A percentile compares a stretch with the other conserved stretches of the same genome.
These are phyloP conservation scores for Fusarium denticulatum DNA, from an alignment of 2,329 filamentous ascomycete species.

Conservation along the genomic window DNA sequence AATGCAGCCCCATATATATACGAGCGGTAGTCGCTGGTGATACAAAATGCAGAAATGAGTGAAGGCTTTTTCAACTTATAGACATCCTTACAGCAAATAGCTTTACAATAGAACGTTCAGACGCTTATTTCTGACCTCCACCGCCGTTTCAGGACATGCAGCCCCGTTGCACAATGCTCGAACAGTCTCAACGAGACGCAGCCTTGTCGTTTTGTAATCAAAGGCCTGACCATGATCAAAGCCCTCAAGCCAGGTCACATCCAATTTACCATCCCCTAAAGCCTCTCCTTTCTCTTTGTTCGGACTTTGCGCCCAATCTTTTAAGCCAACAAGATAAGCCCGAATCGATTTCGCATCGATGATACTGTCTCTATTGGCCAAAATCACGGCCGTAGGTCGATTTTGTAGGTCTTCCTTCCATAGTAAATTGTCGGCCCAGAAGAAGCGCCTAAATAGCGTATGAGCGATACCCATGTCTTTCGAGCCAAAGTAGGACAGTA, in stretches of 20 bases:
- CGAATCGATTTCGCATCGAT: slow-evolving; percentile 63
- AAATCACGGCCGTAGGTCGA: slow-evolving; percentile 56
- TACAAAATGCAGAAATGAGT: not conserved
- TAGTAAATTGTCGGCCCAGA: slow-evolving; percentile 69
- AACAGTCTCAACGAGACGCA: slow-evolving; percentile 46
- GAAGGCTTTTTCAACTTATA: not conserved
- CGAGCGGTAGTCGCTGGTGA: too few species aligned
- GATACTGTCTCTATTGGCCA: slow-evolving; percentile 64
- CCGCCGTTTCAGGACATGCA: not conserved
- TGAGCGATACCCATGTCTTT: slow-evolving; percentile 68
- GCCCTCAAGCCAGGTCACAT: slow-evolving; percentile 63
- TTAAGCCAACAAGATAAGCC: slow-evolving; percentile 57
- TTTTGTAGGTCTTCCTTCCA: slow-evolving; percentile 66
- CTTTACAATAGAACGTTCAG: not conserved
- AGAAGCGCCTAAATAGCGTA: slow-evolving; percentile 66
- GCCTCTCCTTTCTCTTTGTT: slow-evolving; percentile 18
- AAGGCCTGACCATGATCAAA: slow-evolving; percentile 68
- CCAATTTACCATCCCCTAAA: slow-evolving; percentile 51
- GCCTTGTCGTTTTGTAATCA: slow-evolving; percentile 48
- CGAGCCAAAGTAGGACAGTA: slow-evolving; percentile 68
- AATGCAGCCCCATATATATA: too few species aligned
- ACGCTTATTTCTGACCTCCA: not conserved
- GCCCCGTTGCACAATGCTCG: slow-evolving; percentile 11
- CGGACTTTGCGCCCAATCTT: slow-evolving; percentile 37
- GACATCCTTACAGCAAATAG: not conserved